Evolutionary conservation across 2,329 filamentous ascomycete genomes (phyloP), one percentile per base, ranked within the genome.

Genomic region (Colletotrichum theobromicola): DNA sequence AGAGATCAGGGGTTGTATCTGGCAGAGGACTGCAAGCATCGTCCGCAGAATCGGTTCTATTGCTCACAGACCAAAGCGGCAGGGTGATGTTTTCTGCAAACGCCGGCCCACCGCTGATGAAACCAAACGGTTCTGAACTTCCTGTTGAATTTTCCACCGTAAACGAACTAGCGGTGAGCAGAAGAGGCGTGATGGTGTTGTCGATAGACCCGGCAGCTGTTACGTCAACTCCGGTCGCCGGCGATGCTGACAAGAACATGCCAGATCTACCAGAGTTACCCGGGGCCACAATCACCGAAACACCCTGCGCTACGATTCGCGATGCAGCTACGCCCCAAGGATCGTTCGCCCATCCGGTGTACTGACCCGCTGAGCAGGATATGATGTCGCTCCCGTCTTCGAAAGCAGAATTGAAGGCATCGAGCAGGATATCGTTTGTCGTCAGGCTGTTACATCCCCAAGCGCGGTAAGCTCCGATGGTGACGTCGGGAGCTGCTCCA

Each of bases 361-460:
- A 62, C 8, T 77, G 69, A 16, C 79, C 81, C 5, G 80, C 68
- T 2, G 79, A 81, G 24, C 77, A 72, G 16, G 79, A 80, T 71
- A 84, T 83, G 73, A 84, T 79, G 18, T 83, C 78, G 64, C 78
- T 79, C 4, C 83, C 83, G 26, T 85, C 85, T 55, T 87, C 83
- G 50, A 83, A 85, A 0, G 87, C 86, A 75, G 79, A 83, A 67
- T 84, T 84, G 77, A 85, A 85, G 13, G 83, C 85, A 7, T 81
- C 81, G 37, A 86, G 82, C 30, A 88, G 72, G 9, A 87, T 78
- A 66, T 88, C 86, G 61, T 83, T 84, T 8, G 78, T 78, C 18
- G 80, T 78, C 53, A 69, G 72, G 8, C 82, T 83, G 12, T 64
- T 50, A 72, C 85, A 86, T 46, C 81, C 82, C 64, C 84, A 82